Evolutionary conservation across 2,329 filamentous ascomycete genomes (phyloP), one percentile per base, ranked within the genome.

Genomic region (Colletotrichum tanaceti): DNA sequence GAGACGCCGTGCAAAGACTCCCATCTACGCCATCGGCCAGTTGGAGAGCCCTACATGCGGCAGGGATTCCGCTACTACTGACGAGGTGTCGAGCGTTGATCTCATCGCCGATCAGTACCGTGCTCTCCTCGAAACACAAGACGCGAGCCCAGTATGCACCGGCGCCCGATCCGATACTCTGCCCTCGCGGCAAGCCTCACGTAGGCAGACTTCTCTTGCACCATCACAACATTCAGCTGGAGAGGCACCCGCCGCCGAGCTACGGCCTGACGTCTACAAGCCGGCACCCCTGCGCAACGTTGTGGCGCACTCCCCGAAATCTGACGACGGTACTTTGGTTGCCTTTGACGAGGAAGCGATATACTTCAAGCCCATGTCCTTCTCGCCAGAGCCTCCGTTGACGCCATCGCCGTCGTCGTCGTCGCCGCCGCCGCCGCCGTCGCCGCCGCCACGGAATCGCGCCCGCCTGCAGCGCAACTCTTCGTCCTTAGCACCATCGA

Each of bases 91-190:
- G 1, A 84, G 80, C 71, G 81, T 82, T 41, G 84, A 86, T 61
- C 75, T 79, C 46, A 83, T 87, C 41, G 85, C 85, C 24, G 82
- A 85, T 50, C 83, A 86, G 61, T 87, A 87, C 69, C 79, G 79
- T 20, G 81, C 81, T 2, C 72, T 87, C 2, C 75, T 86, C 4
- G 81, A 83, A 22, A 78, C 79, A 0, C 78, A 78, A 22, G 78
- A 77, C 49, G 77, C 77, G 49, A 77, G 75, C 43, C 79, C 81
- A 0, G 73, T 78, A 4, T 71, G 75, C 58, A 72, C 72, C 14
- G 78, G 79, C 9, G 64, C 73, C 32, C 68, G 71, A 13, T 73
- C 73, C 16, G 77, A 77, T 63, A 74, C 70, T 66, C 74, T 62
- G 52, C 71, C 68, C 43, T 71, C 73, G 13, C 66, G 55, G 58